Percentiles rank a stretch among this genome's conserved stretches.
These are phyloP conservation scores for Fusarium nodosum DNA, from an alignment of 2,329 filamentous ascomycete genomes.

Conservation along the genomic window DNA sequence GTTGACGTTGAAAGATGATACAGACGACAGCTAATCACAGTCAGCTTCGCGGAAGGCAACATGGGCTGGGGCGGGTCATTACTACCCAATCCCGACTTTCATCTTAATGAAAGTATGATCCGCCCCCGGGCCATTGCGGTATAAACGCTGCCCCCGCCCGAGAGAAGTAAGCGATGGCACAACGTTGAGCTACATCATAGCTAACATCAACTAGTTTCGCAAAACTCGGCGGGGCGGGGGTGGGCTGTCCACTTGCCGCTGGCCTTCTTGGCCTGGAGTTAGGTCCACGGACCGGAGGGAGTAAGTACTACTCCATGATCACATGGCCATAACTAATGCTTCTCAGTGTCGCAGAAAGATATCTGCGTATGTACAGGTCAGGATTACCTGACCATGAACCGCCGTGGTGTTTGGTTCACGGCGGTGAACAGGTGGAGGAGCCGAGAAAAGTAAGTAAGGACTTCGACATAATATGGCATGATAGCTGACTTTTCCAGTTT, in stretches of 20 bases:
- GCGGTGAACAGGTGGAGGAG: background rate
- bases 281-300: background rate
- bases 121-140: background rate
- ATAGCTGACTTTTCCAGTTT: background rate
- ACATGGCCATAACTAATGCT: background rate
- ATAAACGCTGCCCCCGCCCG: background rate
- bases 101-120: background rate
- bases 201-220: background rate
- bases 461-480: background rate
- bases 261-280: background rate
- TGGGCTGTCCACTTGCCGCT: background rate
- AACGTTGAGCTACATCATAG: too few species aligned
- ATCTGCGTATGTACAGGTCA: background rate
- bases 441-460: background rate
- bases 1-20: background rate
- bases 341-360: background rate
- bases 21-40: background rate
- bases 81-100: background rate
- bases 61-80: background rate
- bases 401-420: too few species aligned
- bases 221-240: background rate
- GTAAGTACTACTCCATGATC: background rate
- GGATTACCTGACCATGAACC: background rate
- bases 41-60: background rate
- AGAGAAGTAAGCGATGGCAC: background rate